phyloP scores from a whole-genome alignment of 495 filamentous ascomycete species.

The Cercophora scortea region DNA sequence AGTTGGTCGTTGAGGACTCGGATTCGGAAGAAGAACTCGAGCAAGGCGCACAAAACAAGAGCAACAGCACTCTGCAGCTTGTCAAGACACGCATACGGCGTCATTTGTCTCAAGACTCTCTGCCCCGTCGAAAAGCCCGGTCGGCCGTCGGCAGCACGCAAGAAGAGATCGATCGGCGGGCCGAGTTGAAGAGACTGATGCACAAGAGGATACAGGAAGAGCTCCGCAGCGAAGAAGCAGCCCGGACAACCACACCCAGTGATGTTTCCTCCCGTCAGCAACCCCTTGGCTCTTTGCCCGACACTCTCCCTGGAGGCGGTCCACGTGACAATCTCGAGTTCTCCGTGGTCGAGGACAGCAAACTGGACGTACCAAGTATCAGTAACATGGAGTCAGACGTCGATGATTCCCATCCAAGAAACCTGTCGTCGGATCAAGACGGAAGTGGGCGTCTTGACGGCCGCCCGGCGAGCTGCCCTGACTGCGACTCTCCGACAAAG shows the following conservation, averaged over 20 bases:
- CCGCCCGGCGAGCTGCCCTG: constrained; percentile 19
- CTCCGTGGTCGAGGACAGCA: constrained; percentile 16
- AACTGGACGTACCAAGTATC: not conserved
- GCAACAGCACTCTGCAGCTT: constrained; percentile 27
- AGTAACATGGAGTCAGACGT: not conserved
- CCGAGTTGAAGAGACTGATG: constrained; percentile 42
- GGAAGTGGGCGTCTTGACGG: constrained; percentile 6
- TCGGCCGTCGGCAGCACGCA: constrained; percentile 35
- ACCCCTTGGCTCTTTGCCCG: constrained; percentile 6
- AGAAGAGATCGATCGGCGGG: constrained; percentile 42
- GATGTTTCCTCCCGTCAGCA: constrained; percentile 7
- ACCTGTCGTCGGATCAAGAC: not conserved
- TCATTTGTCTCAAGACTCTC: constrained; percentile 38
- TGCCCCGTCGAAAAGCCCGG: constrained; percentile 27
- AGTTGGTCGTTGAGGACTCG: constrained; percentile 35
- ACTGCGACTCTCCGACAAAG: constrained; percentile 1
- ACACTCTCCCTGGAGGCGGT: constrained; percentile 24
- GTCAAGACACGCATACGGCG: constrained; percentile 35
- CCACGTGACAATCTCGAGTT: constrained; percentile 36
- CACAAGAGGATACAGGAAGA: constrained; percentile 46
- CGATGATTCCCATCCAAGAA: not conserved
- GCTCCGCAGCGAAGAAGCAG: constrained; percentile 31
- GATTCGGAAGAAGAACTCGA: constrained; percentile 29
- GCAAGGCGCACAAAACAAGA: constrained; percentile 16
- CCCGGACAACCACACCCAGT: constrained; percentile 3